These are phyloP conservation scores for Citrus maxima DNA, from an alignment of 345 rosid species.

Conservation along the genomic window DNA sequence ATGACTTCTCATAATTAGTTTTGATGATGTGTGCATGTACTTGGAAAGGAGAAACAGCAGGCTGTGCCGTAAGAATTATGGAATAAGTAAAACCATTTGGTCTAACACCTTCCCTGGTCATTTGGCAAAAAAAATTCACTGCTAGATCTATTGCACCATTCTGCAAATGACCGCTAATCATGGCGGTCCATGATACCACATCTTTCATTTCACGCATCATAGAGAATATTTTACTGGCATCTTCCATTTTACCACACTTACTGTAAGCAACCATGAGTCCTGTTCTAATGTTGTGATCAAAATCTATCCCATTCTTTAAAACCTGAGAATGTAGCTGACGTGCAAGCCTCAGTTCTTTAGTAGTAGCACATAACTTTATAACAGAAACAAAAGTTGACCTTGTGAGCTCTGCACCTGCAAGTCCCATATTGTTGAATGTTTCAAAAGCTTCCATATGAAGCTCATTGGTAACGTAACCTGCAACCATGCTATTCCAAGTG, in stretches of 20 bases:
- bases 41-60: constrained; percentile 49
- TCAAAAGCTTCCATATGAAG: constrained; percentile 55
- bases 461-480: constrained; percentile 61
- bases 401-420: constrained; percentile 45
- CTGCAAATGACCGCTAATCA: constrained; percentile 74
- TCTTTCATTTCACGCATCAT: constrained; percentile 35
- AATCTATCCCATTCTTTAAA: constrained; percentile 52
- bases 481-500: constrained; percentile 77
- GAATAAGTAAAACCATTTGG: constrained; percentile 84
- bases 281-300: constrained; percentile 51
- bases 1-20: constrained; percentile 48
- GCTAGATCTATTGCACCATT: constrained; percentile 54
- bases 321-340: constrained; percentile 72
- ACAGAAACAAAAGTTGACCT: constrained; percentile 48
- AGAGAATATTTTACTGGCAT: constrained; percentile 52
- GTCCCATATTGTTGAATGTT: constrained; percentile 55
- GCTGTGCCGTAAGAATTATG: constrained; percentile 64
- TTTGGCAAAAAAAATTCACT: constrained; percentile 44
- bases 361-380: constrained; percentile 66
- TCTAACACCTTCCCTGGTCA: constrained; percentile 59
- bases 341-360: constrained; percentile 43
- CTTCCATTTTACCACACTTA: constrained; percentile 52
- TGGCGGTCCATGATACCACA: constrained; percentile 80
- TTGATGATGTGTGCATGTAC: constrained; percentile 74
- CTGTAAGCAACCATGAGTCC: constrained; percentile 65